phyloP scores from a whole-genome alignment of 2,329 filamentous ascomycete species.

The Paraconiothyrium brasiliense region DNA sequence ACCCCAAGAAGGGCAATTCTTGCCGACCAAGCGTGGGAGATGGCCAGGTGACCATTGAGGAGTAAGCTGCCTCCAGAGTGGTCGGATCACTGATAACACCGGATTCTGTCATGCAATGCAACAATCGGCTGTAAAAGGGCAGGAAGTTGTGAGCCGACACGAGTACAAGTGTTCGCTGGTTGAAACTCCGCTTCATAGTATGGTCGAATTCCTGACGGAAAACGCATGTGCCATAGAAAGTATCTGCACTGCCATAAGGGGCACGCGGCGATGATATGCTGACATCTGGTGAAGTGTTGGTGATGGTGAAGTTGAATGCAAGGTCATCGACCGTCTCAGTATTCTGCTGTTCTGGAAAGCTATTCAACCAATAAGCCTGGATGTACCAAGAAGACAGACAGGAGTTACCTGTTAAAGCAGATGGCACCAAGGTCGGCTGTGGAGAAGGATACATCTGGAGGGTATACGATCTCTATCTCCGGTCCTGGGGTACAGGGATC shows the following conservation, averaged over 20 bases:
- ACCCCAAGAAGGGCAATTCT: slow-evolving; percentile 52
- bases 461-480: slow-evolving; percentile 54
- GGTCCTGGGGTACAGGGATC: slow-evolving; percentile 39
- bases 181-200: slow-evolving; percentile 54
- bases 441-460: slow-evolving; percentile 50
- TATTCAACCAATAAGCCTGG: slow-evolving; percentile 25
- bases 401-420: slow-evolving; percentile 52
- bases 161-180: slow-evolving; percentile 52
- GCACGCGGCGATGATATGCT: slow-evolving; percentile 51
- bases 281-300: slow-evolving; percentile 66
- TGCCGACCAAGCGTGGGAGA: slow-evolving; percentile 49
- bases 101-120: slow-evolving; percentile 49
- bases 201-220: slow-evolving; percentile 54
- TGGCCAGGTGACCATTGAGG: slow-evolving; percentile 50
- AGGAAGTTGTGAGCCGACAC: slow-evolving; percentile 53
- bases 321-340: slow-evolving; percentile 51
- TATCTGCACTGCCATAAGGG: slow-evolving; percentile 50
- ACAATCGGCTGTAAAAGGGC: slow-evolving; percentile 46
- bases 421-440: slow-evolving; percentile 52
- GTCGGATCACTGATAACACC: slow-evolving; percentile 51
- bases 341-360: slow-evolving; percentile 55
- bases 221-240: slow-evolving; percentile 49
- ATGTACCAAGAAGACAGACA: not conserved
- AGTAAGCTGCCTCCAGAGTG: slow-evolving; percentile 48
- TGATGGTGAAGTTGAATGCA: slow-evolving; percentile 52